Evolutionary conservation across 768 basidiomycete species (phyloP), one percentile per base, ranked within the genome.

Genomic region (Xerocomellus dryophilus): DNA sequence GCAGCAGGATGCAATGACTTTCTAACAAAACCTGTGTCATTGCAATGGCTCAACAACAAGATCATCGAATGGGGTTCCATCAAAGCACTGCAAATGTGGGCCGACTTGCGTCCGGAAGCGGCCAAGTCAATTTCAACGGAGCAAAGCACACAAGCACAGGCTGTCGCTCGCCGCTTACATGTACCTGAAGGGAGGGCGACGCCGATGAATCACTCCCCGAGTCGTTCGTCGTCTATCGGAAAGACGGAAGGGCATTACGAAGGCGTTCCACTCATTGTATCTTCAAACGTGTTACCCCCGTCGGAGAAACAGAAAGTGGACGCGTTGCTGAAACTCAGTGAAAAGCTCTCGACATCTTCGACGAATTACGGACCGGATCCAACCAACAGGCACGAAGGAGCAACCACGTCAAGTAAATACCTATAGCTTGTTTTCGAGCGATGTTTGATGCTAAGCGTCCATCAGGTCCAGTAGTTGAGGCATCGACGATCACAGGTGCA

Each of bases 61-160:
- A 95, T 98, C 67, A 91, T 96, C 56, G 97, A 99, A 70, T 99
- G 97, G 97, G 97, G 97, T 0, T 96, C 93, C 4, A 98, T 99
- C 74, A 93, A 93, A 68, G 90, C 90, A 6, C 66, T 93, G 52
- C 90, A 93, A 66, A 93, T 92, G 88, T 93, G 90, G 86, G 91
- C 90, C 11, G 90, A 92, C 66, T 73, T 86, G 53, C 77, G 85
- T 40, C 85, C 88, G 2, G 83, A 88, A 48, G 74, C 71, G 23
- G 78, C 74, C 21, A 76, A 73, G 60, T 73, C 71, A n/a, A 72
- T 80, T 31, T 73, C 76, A 17, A 65, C 63, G 1, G 80, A 76
- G 36, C 79, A 80, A 66, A 72, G 69, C 2, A 76, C 65, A 2
- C 80, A 81, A 56, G 79, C 79, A 7, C 75, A 77, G 56, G 69